A percentile compares a stretch with the other conserved stretches of the same genome.
phyloP scores from a whole-genome alignment of 2,329 filamentous ascomycete genomes.

The Trichoderma koningii region DNA sequence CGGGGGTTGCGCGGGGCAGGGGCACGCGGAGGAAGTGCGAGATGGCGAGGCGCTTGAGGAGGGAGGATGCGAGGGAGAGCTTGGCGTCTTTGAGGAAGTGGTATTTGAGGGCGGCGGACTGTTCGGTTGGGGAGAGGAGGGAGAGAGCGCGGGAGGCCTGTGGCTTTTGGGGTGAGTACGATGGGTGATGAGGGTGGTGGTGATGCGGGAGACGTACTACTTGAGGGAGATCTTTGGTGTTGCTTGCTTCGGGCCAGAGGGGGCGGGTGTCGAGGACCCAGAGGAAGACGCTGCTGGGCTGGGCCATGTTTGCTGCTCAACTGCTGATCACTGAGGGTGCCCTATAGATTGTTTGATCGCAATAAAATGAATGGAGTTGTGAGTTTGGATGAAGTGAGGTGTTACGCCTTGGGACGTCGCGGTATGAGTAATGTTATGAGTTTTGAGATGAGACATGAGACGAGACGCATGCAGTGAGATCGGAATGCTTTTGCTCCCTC shows the following conservation, averaged over 20 bases:
- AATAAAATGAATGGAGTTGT: neutral
- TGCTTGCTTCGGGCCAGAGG: constrained; percentile 56
- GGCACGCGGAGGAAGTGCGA: constrained; percentile 58
- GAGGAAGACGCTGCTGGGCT: constrained; percentile 49
- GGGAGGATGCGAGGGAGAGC: constrained; percentile 70
- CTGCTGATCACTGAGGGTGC: too few species aligned
- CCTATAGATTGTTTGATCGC: too few species aligned
- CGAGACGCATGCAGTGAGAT: constrained; percentile 12
- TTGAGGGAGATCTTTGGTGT: constrained; percentile 51
- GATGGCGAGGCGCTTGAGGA: constrained; percentile 73
- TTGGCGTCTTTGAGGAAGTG: constrained; percentile 72
- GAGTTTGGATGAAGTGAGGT: neutral
- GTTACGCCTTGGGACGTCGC: neutral
- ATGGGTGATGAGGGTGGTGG: neutral
- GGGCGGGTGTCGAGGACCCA: constrained; percentile 64
- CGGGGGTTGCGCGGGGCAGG: constrained; percentile 61
- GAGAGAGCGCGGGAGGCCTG: constrained; percentile 58
- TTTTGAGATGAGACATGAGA: neutral
- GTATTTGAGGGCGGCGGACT: constrained; percentile 59
- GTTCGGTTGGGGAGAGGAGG: constrained; percentile 58
- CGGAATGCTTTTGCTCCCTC: neutral
- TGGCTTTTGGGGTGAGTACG: neutral
- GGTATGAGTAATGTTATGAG: neutral
- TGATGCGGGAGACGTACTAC: constrained; percentile 42
- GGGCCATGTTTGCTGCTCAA: neutral